Conservation (phyloP, 805 yeast species). For the Nakazawaea sp. region DNA sequence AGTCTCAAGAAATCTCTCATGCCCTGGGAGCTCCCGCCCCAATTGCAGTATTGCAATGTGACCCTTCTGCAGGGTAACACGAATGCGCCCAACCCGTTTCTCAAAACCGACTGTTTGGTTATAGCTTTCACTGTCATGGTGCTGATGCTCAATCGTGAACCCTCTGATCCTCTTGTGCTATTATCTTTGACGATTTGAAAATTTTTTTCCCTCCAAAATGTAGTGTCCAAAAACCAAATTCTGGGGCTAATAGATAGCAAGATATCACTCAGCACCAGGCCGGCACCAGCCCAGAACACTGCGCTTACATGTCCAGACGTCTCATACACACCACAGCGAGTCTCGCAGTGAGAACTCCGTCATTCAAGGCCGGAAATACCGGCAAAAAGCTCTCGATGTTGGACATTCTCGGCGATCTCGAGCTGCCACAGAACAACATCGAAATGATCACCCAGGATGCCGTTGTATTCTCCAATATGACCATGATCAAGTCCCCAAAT, state of each 20-base stretch:
- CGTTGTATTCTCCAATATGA: conserved; percentile 49
- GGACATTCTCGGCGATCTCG: conserved; percentile 36
- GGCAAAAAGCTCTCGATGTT: conserved; percentile 32
- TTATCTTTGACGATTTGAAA: not conserved
- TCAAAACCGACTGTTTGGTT: conserved; percentile 49
- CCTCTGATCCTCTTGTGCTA: no score
- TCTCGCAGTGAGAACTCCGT: conserved; percentile 7
- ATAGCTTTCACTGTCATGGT: conserved; percentile 55
- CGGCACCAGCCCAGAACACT: not conserved
- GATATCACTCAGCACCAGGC: no score
- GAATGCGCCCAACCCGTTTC: conserved; percentile 74
- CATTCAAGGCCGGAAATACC: conserved; percentile 25
- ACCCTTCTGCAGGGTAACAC: conserved; percentile 70
- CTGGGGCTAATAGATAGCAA: no score
- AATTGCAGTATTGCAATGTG: conserved; percentile 78
- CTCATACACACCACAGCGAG: conserved; percentile 1
- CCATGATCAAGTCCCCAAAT: conserved; percentile 37
- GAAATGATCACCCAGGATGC: conserved; percentile 48
- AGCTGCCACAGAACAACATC: conserved; percentile 42
- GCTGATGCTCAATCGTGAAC: no score
- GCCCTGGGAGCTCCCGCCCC: conserved; percentile 93
- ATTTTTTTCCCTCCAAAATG: no score
- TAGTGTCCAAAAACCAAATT: no score
- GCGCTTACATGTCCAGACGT: conserved; percentile 2
- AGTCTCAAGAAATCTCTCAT: conserved; percentile 57